A percentile compares a stretch with the other conserved stretches of the same genome.
Evolutionary conservation across 2,329 filamentous ascomycete genomes (phyloP).

Genomic region (Juglanconis sp.): DNA sequence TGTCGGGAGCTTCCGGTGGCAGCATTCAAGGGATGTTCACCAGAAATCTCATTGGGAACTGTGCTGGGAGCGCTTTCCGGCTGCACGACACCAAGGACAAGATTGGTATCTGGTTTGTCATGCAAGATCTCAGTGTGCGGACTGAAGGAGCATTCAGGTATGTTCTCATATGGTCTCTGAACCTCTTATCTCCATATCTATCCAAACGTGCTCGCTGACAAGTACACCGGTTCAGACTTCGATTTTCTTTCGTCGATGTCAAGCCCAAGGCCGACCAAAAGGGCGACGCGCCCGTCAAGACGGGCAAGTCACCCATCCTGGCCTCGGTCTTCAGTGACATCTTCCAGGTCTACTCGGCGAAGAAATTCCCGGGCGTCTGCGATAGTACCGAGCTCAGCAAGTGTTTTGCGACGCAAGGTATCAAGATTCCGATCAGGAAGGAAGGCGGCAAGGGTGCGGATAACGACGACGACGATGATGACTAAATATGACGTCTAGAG

Average conservation of each 20-base stretch:
- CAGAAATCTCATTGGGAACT: slow-evolving; percentile 87
- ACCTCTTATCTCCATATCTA: background rate
- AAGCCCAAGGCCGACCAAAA: slow-evolving; percentile 29
- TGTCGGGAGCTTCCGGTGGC: slow-evolving; percentile 52
- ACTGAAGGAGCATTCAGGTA: slow-evolving; percentile 91
- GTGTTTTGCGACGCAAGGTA: slow-evolving; percentile 87
- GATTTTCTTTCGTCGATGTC: slow-evolving; percentile 81
- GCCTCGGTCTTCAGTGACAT: slow-evolving; percentile 82
- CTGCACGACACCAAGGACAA: slow-evolving; percentile 76
- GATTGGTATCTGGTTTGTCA: slow-evolving; percentile 91
- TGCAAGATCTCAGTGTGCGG: slow-evolving; percentile 91
- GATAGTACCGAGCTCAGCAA: slow-evolving; percentile 90
- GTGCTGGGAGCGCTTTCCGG: slow-evolving; percentile 83
- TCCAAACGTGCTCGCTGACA: background rate
- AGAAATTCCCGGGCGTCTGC: slow-evolving; percentile 97
- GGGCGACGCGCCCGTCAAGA: slow-evolving; percentile 53
- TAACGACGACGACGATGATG: slow-evolving; percentile 44
- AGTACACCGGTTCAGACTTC: slow-evolving; percentile 40
- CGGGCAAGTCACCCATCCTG: slow-evolving; percentile 74
- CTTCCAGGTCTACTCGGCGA: slow-evolving; percentile 93
- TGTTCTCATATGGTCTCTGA: slow-evolving; percentile 22
- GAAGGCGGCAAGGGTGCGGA: slow-evolving; percentile 57
- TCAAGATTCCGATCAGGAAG: slow-evolving; percentile 95
- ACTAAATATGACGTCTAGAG: background rate
- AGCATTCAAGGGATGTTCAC: slow-evolving; percentile 73